Evolutionary conservation across 805 yeast genomes (phyloP).

Genomic region (Candida pseudofarinosa): DNA sequence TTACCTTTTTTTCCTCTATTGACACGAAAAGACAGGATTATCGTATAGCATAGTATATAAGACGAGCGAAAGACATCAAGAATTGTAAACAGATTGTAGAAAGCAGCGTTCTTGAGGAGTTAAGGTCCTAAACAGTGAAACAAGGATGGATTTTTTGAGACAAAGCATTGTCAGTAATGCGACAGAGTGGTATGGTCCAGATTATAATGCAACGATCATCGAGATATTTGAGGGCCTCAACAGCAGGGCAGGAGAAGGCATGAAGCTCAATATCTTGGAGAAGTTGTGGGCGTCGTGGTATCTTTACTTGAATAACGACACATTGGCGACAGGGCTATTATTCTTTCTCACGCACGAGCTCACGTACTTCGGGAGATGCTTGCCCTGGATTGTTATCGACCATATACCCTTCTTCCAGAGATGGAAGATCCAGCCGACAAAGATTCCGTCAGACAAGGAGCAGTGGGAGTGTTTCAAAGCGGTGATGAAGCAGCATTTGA

Average conservation of each 20-base stretch:
- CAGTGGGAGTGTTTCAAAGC: conserved; percentile 90
- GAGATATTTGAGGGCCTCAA: not conserved
- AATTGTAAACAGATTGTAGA: too few species aligned
- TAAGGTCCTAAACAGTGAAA: too few species aligned
- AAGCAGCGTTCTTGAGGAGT: too few species aligned
- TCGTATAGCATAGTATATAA: too few species aligned
- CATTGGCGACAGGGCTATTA: conserved; percentile 86
- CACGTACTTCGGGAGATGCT: conserved; percentile 84
- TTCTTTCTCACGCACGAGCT: conserved; percentile 81
- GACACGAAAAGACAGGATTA: too few species aligned
- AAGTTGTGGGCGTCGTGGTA: conserved; percentile 88
- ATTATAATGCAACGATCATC: not conserved
- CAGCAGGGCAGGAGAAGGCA: not conserved
- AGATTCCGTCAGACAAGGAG: conserved; percentile 73
- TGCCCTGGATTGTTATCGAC: conserved; percentile 92
- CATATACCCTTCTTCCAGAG: conserved; percentile 77
- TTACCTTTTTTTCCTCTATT: too few species aligned
- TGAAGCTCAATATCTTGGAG: conserved; percentile 49
- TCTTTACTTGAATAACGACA: conserved; percentile 78
- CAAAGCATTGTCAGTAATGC: not conserved
- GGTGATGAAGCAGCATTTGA: conserved; percentile 79
- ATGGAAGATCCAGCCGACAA: conserved; percentile 86
- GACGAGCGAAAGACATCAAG: too few species aligned
- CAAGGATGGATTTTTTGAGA: not conserved
- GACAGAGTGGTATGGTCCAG: not conserved